phyloP scores from a whole-genome alignment of 108 stramenopile genomes.

The Cyclostephanos tholiformis region DNA sequence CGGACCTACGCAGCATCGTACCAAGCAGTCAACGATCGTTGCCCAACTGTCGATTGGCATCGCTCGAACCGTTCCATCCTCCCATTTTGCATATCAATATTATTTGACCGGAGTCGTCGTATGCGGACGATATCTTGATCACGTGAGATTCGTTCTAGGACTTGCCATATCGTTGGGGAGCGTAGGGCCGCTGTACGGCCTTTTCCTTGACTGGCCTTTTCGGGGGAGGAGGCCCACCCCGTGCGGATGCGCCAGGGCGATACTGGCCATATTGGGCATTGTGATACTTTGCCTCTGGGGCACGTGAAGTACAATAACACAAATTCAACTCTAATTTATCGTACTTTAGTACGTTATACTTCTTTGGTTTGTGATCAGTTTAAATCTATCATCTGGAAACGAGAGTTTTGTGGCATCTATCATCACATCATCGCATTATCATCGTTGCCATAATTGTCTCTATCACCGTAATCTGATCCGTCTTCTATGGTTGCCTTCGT shows the following conservation, averaged over 20 bases:
- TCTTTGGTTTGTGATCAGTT: too few relatives aligned
- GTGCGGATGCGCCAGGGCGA: conserved; percentile 49
- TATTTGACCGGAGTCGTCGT: too few relatives aligned
- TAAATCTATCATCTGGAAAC: too few relatives aligned
- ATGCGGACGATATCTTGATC: too few relatives aligned
- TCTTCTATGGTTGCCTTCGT: too few relatives aligned
- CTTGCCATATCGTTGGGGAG: conserved; percentile 74
- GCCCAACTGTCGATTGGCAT: conserved; percentile 37
- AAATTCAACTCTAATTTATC: too few relatives aligned
- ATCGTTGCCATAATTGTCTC: too few relatives aligned
- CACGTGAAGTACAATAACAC: not conserved
- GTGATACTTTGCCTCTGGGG: conserved; percentile 59
- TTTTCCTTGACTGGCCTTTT: conserved; percentile 59
- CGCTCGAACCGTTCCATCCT: conserved; percentile 54
- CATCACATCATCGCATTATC: too few relatives aligned
- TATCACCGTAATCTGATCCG: too few relatives aligned
- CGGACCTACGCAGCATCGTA: conserved; percentile 45
- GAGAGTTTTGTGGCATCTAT: too few relatives aligned
- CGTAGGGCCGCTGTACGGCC: conserved; percentile 78
- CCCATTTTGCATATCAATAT: conserved; percentile 91
- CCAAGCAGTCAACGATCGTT: conserved; percentile 17
- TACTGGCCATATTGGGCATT: conserved; percentile 66
- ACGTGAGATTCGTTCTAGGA: conserved; percentile 78
- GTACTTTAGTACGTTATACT: too few relatives aligned
- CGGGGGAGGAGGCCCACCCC: conserved; percentile 54